A percentile compares a stretch with the other conserved stretches of the same genome.
phyloP scores from a whole-genome alignment of 108 stramenopile genomes.

The Skeletonema tropicum region DNA sequence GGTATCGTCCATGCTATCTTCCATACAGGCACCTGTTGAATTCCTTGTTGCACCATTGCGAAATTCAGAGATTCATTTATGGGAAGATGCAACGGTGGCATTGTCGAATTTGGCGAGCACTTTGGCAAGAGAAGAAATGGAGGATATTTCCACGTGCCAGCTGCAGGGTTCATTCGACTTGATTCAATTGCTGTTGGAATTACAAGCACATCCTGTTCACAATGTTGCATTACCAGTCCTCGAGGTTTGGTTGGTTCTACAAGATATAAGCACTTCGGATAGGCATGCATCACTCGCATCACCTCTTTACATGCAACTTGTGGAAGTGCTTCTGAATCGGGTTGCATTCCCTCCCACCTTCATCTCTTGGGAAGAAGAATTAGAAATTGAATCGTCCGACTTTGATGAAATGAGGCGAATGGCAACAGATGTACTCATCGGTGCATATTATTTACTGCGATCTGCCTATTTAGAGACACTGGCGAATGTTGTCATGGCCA shows the following conservation, averaged over 20 bases:
- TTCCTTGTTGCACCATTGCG: slow-evolving; percentile 50
- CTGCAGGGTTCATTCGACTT: slow-evolving; percentile 49
- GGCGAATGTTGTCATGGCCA: slow-evolving; percentile 15
- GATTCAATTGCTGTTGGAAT: slow-evolving; percentile 49
- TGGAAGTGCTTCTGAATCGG: slow-evolving; percentile 38
- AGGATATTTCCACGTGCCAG: slow-evolving; percentile 25
- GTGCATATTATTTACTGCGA: slow-evolving; percentile 55
- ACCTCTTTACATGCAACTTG: slow-evolving; percentile 46
- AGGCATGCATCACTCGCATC: slow-evolving; percentile 41
- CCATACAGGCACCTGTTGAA: slow-evolving; percentile 36
- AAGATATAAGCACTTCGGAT: slow-evolving; percentile 58
- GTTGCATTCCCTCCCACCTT: slow-evolving; percentile 46
- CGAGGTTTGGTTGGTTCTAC: slow-evolving; percentile 68
- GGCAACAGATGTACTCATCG: slow-evolving; percentile 54
- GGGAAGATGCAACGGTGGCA: slow-evolving; percentile 55
- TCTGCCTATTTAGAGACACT: slow-evolving; percentile 47
- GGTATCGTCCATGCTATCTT: slow-evolving; percentile 28
- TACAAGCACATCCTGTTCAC: slow-evolving; percentile 55
- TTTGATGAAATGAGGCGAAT: slow-evolving; percentile 64
- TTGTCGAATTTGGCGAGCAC: slow-evolving; percentile 50
- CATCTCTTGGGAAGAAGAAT: slow-evolving; percentile 55
- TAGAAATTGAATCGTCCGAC: slow-evolving; percentile 58
- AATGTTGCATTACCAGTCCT: slow-evolving; percentile 48
- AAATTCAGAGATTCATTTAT: slow-evolving; percentile 21
- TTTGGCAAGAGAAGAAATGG: slow-evolving; percentile 59